Conservation (phyloP, 2,329 filamentous ascomycete genomes). For the Teratosphaeria viscida region DNA sequence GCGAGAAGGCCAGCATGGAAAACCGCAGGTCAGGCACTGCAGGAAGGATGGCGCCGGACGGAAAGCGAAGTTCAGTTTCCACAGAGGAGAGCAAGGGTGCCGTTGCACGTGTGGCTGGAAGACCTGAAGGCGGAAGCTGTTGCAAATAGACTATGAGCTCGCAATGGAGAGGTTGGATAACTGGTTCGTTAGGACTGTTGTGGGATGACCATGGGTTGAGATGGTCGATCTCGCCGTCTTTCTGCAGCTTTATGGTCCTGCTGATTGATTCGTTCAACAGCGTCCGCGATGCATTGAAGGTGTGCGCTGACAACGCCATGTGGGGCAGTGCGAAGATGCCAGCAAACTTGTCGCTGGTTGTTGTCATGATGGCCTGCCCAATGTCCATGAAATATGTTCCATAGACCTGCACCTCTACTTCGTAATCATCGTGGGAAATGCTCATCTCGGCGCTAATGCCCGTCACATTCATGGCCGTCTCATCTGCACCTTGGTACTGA, state of each 20-base stretch:
- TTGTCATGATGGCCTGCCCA: conserved; percentile 71
- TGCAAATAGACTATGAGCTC: conserved; percentile 85
- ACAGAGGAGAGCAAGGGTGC: conserved; percentile 37
- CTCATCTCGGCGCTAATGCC: conserved; percentile 60
- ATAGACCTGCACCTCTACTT: conserved; percentile 69
- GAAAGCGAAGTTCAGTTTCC: conserved; percentile 50
- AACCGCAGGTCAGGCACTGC: conserved; percentile 44
- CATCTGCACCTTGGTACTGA: conserved; percentile 20
- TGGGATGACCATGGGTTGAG: conserved; percentile 68
- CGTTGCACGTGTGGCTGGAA: neutral
- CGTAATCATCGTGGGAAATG: conserved; percentile 64
- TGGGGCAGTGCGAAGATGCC: conserved; percentile 86
- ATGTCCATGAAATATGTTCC: conserved; percentile 79
- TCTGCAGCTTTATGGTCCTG: conserved; percentile 55
- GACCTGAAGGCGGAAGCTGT: conserved; percentile 32
- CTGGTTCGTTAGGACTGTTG: conserved; percentile 43
- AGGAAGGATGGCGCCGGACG: conserved; percentile 46
- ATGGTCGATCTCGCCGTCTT: conserved; percentile 42
- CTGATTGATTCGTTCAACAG: conserved; percentile 66
- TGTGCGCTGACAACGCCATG: conserved; percentile 51
- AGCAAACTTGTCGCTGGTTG: conserved; percentile 84
- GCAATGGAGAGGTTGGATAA: conserved; percentile 60
- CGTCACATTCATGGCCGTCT: conserved; percentile 45
- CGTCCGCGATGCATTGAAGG: conserved; percentile 37
- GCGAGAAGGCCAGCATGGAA: conserved; percentile 52